Percentiles rank a stretch among this genome's conserved stretches.
phyloP scores from a whole-genome alignment of 2,329 filamentous ascomycete genomes.

The Bretziella fagacearum region DNA sequence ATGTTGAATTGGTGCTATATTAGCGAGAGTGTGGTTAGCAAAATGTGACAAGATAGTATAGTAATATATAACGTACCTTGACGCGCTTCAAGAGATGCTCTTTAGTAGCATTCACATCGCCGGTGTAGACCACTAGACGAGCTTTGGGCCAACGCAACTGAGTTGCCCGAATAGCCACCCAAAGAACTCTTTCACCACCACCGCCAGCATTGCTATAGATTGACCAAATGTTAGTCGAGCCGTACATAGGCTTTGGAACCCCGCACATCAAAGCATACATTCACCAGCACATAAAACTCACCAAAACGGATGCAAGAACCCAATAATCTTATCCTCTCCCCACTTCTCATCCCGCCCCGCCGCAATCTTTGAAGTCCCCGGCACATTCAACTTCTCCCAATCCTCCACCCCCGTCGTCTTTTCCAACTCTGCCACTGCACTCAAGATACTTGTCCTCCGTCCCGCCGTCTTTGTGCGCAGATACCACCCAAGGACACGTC shows the following conservation, averaged over 20 bases:
- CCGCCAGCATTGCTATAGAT: conserved; percentile 70
- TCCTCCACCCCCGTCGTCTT: conserved; percentile 42
- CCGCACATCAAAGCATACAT: background rate
- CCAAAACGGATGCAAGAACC: conserved; percentile 98
- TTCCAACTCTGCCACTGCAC: conserved; percentile 24
- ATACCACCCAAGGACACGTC: conserved; percentile 38
- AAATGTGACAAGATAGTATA: background rate
- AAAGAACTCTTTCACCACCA: conserved; percentile 86
- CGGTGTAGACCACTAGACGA: conserved; percentile 85
- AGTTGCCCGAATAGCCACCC: conserved; percentile 84
- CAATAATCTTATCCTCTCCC: conserved; percentile 57
- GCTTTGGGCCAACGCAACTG: conserved; percentile 78
- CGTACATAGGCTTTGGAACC: background rate
- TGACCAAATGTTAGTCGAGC: too few species aligned
- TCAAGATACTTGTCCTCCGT: conserved; percentile 39
- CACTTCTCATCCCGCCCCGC: conserved; percentile 35
- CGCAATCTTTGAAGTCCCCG: background rate
- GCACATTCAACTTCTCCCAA: conserved; percentile 47
- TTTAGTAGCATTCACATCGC: conserved; percentile 79
- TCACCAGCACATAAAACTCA: conserved; percentile 25
- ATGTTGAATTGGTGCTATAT: conserved; percentile 84
- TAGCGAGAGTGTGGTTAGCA: conserved; percentile 15
- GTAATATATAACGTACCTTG: conserved; percentile 33
- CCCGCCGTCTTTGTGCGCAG: conserved; percentile 47
- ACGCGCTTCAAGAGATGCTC: conserved; percentile 60